Conservation (phyloP, 257 asterid species). For the Gynochthodes officinalis region DNA sequence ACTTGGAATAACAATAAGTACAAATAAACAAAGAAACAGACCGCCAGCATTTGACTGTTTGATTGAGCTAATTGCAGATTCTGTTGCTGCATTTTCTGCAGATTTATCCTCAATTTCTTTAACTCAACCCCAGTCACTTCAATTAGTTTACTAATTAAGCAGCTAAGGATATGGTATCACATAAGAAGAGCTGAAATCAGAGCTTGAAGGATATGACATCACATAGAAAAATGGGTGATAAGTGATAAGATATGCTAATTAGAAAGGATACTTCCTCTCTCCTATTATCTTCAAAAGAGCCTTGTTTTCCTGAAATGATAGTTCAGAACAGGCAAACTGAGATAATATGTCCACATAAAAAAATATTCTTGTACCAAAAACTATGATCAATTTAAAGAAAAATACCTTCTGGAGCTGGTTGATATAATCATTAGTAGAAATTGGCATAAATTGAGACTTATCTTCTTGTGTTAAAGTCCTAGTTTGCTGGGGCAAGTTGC, state of each 20-base stretch:
- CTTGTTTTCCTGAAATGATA: slow-evolving; percentile 51
- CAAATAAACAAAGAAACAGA: slow-evolving; percentile 21
- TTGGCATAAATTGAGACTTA: slow-evolving; percentile 29
- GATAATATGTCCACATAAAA: background rate
- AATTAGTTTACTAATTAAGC: slow-evolving; percentile 50
- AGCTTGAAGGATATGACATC: slow-evolving; percentile 9
- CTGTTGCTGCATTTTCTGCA: slow-evolving; percentile 63
- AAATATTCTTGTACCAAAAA: slow-evolving; percentile 3
- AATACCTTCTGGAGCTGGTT: slow-evolving; percentile 55
- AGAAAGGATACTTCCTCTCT: slow-evolving; percentile 70
- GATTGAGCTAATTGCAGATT: slow-evolving; percentile 59
- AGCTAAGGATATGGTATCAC: slow-evolving; percentile 29
- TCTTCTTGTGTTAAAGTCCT: slow-evolving; percentile 25
- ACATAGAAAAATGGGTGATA: background rate
- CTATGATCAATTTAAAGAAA: slow-evolving; percentile 8
- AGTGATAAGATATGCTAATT: background rate
- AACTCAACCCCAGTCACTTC: slow-evolving; percentile 62
- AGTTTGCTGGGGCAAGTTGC: slow-evolving; percentile 53
- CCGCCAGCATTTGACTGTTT: slow-evolving; percentile 56
- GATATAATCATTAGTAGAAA: slow-evolving; percentile 31
- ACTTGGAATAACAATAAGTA: background rate
- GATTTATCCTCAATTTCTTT: slow-evolving; percentile 45
- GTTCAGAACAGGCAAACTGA: slow-evolving; percentile 15
- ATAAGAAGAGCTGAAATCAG: background rate
- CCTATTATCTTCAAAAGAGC: slow-evolving; percentile 50